phyloP scores from a whole-genome alignment of 2,329 filamentous ascomycete species.

The Clonostachys rhizophaga region DNA sequence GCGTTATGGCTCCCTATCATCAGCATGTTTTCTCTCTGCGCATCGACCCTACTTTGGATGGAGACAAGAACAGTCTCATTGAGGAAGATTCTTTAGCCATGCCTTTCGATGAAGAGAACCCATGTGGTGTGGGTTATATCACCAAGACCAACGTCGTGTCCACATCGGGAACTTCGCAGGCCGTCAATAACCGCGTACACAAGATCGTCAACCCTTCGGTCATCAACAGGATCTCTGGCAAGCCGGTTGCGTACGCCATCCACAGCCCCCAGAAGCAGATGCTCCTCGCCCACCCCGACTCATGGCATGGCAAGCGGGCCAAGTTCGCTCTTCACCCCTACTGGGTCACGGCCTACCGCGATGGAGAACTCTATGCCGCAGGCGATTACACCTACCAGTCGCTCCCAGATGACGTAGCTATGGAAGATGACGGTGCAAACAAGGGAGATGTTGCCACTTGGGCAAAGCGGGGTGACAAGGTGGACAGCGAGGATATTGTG shows the following conservation, averaged over 20 bases:
- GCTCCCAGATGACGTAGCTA: constrained; percentile 18
- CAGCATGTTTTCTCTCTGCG: constrained; percentile 62
- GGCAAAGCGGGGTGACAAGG: constrained; percentile 6
- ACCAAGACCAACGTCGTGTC: constrained; percentile 37
- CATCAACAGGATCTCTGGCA: constrained; percentile 37
- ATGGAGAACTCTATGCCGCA: constrained; percentile 37
- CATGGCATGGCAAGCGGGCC: constrained; percentile 30
- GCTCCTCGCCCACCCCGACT: constrained; percentile 31
- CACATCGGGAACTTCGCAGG: constrained; percentile 40
- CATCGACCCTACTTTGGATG: constrained; percentile 59
- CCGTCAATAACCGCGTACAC: constrained; percentile 45
- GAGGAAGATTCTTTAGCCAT: constrained; percentile 35
- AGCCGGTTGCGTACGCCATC: constrained; percentile 43
- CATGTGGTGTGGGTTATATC: constrained; percentile 38
- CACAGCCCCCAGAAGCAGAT: constrained; percentile 29
- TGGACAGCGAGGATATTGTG: constrained; percentile 62
- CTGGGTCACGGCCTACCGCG: constrained; percentile 39
- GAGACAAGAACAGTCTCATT: constrained; percentile 48
- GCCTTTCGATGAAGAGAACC: constrained; percentile 38
- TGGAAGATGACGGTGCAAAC: constrained; percentile 15
- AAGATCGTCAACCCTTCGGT: constrained; percentile 40
- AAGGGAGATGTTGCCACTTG: constrained; percentile 40
- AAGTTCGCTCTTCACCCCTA: constrained; percentile 36
- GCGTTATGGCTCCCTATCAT: constrained; percentile 59
- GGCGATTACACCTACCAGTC: constrained; percentile 44